Conservation (phyloP, 116 monocot genomes). For the Papilionanthe hybrid region DNA sequence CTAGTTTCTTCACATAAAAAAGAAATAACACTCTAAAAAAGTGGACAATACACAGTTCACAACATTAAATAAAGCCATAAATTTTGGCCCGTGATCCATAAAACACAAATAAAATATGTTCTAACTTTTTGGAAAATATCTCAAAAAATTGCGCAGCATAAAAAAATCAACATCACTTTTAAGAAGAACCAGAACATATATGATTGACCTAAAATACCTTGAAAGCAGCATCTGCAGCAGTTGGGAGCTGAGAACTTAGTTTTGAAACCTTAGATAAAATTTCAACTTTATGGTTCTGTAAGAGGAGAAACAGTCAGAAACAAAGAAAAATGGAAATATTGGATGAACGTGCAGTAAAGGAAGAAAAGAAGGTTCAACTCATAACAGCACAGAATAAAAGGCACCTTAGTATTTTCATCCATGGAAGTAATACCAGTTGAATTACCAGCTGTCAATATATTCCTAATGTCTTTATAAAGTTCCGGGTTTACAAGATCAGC, state of each 20-base stretch:
- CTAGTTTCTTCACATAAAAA: not conserved
- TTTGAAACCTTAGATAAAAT: conserved; percentile 11
- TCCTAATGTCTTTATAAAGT: conserved; percentile 40
- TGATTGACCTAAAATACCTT: conserved; percentile 35
- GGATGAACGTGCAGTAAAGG: not conserved
- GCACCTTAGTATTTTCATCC: conserved; percentile 26
- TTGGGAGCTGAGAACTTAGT: conserved; percentile 22
- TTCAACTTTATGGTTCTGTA: conserved; percentile 24
- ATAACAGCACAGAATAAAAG: not conserved
- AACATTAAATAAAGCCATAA: not conserved
- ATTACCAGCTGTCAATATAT: conserved; percentile 22
- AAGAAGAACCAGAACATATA: conserved; percentile 1
- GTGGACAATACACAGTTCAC: not conserved
- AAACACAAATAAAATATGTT: not conserved
- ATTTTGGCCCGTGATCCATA: not conserved
- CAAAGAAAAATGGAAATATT: conserved; percentile 3
- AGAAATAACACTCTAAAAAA: not conserved
- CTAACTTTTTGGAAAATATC: not conserved
- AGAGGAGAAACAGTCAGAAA: conserved; percentile 4
- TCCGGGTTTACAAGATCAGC: conserved; percentile 26
- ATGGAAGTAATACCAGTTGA: conserved; percentile 4
- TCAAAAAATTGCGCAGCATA: not conserved
- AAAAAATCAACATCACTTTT: not conserved
- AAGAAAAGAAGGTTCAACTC: not conserved
- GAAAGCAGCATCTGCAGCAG: conserved; percentile 28